These are phyloP conservation scores for Yamadazyma friedrichii DNA, from an alignment of 1,139 yeast species.

Conservation along the genomic window DNA sequence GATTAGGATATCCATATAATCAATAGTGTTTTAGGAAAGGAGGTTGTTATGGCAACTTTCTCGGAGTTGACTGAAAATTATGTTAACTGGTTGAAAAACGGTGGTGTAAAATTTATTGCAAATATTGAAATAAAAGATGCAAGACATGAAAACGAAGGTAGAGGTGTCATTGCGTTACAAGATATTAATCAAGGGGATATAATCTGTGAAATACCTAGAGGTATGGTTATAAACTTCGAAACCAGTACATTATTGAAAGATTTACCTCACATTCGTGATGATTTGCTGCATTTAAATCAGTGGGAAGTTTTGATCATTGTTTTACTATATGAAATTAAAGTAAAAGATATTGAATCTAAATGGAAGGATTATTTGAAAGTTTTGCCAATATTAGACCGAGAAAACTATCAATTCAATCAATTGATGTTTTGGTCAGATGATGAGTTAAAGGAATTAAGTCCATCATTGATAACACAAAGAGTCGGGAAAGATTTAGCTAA, in stretches of 20 bases:
- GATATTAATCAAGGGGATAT: conserved; percentile 59
- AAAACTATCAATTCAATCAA: conserved; percentile 50
- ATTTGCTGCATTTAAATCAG: conserved; percentile 48
- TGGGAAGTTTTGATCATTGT: conserved; percentile 80
- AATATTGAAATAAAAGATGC: conserved; percentile 62
- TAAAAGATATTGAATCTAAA: conserved; percentile 39
- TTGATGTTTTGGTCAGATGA: conserved; percentile 75
- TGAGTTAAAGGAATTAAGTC: conserved; percentile 53
- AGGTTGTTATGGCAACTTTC: background rate
- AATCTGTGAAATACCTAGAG: conserved; percentile 69
- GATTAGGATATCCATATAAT: too few relatives aligned
- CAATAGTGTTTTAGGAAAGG: too few relatives aligned
- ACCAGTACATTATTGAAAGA: conserved; percentile 48
- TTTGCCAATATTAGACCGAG: conserved; percentile 50
- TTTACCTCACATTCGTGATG: conserved; percentile 28
- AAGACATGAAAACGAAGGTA: conserved; percentile 61
- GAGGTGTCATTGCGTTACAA: conserved; percentile 69
- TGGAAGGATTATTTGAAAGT: conserved; percentile 75
- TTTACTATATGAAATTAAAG: conserved; percentile 56
- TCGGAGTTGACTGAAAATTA: conserved; percentile 39
- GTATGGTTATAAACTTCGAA: conserved; percentile 53
- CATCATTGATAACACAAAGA: conserved; percentile 68
- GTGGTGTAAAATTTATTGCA: conserved; percentile 50
- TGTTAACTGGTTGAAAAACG: conserved; percentile 49
- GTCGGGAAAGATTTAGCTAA: conserved; percentile 72